A percentile compares a stretch with the other conserved stretches of the same genome.
Conservation (phyloP, 225 moss, liverwort and hornwort genomes). For the Pseudisothecium myosuroides region DNA sequence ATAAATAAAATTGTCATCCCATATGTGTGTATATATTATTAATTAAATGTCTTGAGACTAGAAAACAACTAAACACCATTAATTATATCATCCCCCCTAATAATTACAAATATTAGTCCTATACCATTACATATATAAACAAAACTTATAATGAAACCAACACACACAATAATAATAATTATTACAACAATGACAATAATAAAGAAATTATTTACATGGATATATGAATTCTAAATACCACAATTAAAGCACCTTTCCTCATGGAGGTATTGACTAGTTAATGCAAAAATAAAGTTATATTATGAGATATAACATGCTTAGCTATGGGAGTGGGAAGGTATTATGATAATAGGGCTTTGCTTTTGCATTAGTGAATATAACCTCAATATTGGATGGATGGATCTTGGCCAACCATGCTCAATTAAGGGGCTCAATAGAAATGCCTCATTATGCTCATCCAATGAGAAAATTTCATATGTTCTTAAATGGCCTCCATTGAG, state of each 20-base stretch:
- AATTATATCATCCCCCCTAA: neutral
- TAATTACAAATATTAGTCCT: neutral
- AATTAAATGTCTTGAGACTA: neutral
- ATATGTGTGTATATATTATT: neutral
- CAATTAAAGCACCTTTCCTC: no score
- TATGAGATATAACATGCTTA: neutral
- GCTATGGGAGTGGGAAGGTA: rapidly evolving
- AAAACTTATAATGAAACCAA: neutral
- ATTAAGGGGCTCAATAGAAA: neutral
- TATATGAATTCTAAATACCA: neutral
- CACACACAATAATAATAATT: neutral
- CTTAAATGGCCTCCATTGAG: neutral
- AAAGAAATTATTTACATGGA: neutral
- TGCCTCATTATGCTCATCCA: neutral
- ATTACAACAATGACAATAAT: no score
- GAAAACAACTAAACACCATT: neutral
- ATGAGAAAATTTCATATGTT: no score
- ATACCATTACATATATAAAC: neutral
- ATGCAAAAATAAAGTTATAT: rapidly evolving
- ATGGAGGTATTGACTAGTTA: neutral
- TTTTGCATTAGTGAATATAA: neutral
- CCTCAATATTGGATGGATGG: rapidly evolving
- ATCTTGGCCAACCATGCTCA: neutral
- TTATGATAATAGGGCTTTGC: neutral
- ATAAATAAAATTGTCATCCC: neutral